Evolutionary conservation across 805 yeast genomes (phyloP), one percentile per base, ranked within the genome.

Genomic region (Cyberlindnera meyerae): DNA sequence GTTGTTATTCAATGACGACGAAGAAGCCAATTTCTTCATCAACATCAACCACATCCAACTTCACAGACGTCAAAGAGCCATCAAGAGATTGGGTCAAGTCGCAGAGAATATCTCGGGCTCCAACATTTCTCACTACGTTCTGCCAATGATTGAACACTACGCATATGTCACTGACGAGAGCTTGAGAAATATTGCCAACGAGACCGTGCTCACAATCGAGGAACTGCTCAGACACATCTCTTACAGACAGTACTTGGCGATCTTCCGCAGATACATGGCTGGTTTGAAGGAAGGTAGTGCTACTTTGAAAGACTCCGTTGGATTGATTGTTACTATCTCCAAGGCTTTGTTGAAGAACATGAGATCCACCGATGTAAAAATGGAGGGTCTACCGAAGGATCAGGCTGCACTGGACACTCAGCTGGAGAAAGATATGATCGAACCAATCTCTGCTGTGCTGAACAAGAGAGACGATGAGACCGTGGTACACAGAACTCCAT

Each of bases 101-200:
- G 71, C 76, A 6, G 40, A 57, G 15, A 45, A 64, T 6, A 58
- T 89, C 6, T 58, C 73, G 0, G 74, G 74, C 18, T 61, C 65
- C 25, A 79, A 77, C 47, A 75, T 90, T 36, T 71, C 95, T 0
- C 93, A 85, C 52, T 88, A 82, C 55, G 52, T 93, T 29, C 61
- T 93, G 38, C 97, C 98, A 5, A 73, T 89, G 45, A 69, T 89
- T 42, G 97, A 93, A 62, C 79, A 76, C 43, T 87, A 79, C 60
- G 87, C 83, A 2, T 70, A 68, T 41, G 69, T 76, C 42, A 59
- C 66, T 2, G 77, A 71, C 25, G 86, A 80, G 27, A 79, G 73
- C 45, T 63, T 67, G 37, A 68, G 81, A 52, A 76, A 77, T 47
- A 61, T 83, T 42, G 68, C 81, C 18, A 73, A 78, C 55, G 93